phyloP scores from a whole-genome alignment of 2,329 filamentous ascomycete genomes.

The Botrytis tulipae region DNA sequence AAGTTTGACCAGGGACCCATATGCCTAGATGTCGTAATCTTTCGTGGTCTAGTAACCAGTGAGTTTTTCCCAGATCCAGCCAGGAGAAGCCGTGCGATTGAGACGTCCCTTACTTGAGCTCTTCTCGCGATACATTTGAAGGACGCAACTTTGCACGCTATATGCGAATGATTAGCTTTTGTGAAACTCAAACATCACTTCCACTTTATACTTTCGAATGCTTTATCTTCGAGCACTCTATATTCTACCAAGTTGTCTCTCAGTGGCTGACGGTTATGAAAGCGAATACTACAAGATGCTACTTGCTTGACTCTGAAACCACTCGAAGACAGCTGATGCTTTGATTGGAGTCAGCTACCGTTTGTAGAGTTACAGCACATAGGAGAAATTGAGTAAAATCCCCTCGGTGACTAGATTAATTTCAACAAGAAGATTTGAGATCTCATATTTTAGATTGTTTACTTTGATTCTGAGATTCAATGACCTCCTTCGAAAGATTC shows the following conservation, averaged over 20 bases:
- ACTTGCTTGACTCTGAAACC: not conserved
- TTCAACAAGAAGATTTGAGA: not conserved
- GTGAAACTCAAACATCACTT: not conserved
- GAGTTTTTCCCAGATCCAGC: not conserved
- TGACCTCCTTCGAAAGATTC: slow-evolving; percentile 13
- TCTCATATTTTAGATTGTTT: not conserved
- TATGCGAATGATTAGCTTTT: not conserved
- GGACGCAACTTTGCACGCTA: not conserved
- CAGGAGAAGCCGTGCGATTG: not conserved
- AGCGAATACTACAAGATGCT: not conserved
- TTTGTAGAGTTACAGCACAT: not conserved
- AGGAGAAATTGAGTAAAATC: not conserved
- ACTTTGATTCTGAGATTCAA: not conserved
- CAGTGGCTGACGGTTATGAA: not conserved
- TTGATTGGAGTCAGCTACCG: not conserved
- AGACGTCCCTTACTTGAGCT: not conserved
- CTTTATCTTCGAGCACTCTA: not conserved
- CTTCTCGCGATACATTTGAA: not conserved
- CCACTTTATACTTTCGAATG: not conserved
- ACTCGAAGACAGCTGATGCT: not conserved
- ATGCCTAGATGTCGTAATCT: not conserved
- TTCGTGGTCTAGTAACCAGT: not conserved
- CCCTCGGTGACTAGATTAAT: not conserved
- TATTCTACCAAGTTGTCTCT: not conserved
- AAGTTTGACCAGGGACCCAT: not conserved